Base-by-base conservation (phyloP, 1,284 basidiomycete species). In the Microbotryum intermedium region DNA sequence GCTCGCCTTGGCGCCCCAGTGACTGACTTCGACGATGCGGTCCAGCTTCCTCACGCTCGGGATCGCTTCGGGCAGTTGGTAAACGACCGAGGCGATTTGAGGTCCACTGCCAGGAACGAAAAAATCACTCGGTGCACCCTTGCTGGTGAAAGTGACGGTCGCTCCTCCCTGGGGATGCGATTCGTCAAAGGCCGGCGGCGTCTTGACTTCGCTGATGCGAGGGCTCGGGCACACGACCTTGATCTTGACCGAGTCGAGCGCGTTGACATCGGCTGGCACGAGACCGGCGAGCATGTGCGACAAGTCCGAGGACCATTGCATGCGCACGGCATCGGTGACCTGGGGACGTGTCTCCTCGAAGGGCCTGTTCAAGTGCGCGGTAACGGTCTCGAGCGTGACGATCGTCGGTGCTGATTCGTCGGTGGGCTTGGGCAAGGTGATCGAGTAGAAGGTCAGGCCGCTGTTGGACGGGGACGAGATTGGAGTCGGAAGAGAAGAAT, bases 1-100 rank as follows among this genome's bases (percentile, higher is more conserved):
- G 72, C 95, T 94, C 47, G 98, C 75, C 74, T 94, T 97, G 53
- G 85, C 84, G 47, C 93, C 92, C 95, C 94, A 98, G 74, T 98
- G 94, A 65, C 89, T 92, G 68, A 98, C 84, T 77, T 98, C 92
- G 2, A 87, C 91, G 0, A 81, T 74, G 50, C 95, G 84, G 59
- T 83, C 80, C 50, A 94, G 80, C 29, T 79, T 83, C 23, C 80
- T 80, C 57, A 95, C 78, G 64, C 89, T 84, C 16, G 92, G 74
- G 47, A 95, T 82, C 0, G 94, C 90, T 57, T 83, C 79, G 39
- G 86, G 86, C 62, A 86, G 85, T 68, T 81, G 79, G 76, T 90
- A 98, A 71, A 95, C 90, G 4, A 97, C 79, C 7, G 76, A 76
- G 58, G 91, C 77, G 34, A 79, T 77, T 68, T 86, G 80, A 8